Percentiles rank a stretch among this genome's conserved stretches.
Evolutionary conservation across 2,329 filamentous ascomycete genomes (phyloP).

Genomic region (Xylaria sp.): DNA sequence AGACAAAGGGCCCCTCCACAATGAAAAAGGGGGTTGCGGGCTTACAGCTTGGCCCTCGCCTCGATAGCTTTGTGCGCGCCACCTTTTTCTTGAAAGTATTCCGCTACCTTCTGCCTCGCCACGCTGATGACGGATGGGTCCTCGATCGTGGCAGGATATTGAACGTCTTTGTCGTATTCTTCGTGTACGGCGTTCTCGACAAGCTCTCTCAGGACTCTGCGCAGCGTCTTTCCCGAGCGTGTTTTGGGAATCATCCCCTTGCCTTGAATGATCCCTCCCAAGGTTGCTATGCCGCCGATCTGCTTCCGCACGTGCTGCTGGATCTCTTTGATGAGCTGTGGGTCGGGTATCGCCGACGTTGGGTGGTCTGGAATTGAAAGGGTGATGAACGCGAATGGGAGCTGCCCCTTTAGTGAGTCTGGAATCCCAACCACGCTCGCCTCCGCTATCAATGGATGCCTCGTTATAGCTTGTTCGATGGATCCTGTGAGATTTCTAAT

Average conservation of each 20-base stretch:
- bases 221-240: slow-evolving; percentile 87
- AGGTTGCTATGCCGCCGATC: slow-evolving; percentile 85
- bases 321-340: slow-evolving; percentile 66
- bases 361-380: slow-evolving; percentile 60
- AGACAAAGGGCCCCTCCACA: not conserved
- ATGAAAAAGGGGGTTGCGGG: not conserved
- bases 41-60: slow-evolving; percentile 60
- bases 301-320: slow-evolving; percentile 78
- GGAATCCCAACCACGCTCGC: slow-evolving; percentile 88
- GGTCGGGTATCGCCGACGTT: slow-evolving; percentile 60
- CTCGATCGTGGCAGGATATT: slow-evolving; percentile 86
- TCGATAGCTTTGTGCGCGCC: slow-evolving; percentile 57
- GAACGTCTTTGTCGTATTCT: slow-evolving; percentile 76
- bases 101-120: slow-evolving; percentile 74
- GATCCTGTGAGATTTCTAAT: slow-evolving; percentile 63
- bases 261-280: slow-evolving; percentile 87
- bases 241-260: slow-evolving; percentile 92
- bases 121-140: slow-evolving; percentile 79
- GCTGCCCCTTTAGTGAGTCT: slow-evolving; percentile 85
- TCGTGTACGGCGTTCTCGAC: slow-evolving; percentile 83
- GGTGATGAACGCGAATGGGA: slow-evolving; percentile 89
- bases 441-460: slow-evolving; percentile 82
- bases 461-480: slow-evolving; percentile 90
- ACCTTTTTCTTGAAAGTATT: slow-evolving; percentile 74
- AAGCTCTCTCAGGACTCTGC: slow-evolving; percentile 82